Evolutionary conservation across 257 asterid genomes (phyloP).

Genomic region (Solanum ahanhuiri): DNA sequence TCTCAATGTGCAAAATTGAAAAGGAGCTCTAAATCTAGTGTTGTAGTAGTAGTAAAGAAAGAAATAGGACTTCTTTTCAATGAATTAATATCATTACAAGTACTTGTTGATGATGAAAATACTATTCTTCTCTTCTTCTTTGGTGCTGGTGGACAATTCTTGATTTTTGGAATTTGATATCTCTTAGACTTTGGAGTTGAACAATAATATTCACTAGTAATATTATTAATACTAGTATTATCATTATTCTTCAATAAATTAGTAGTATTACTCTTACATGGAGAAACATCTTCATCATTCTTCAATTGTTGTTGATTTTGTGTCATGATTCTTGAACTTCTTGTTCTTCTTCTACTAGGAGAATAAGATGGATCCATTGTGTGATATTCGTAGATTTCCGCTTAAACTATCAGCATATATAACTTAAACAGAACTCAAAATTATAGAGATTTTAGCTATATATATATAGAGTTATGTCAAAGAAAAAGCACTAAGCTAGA

Average conservation of each 20-base stretch:
- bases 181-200: conserved; percentile 60
- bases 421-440: neutral
- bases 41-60: conserved; percentile 17
- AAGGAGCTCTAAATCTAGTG: conserved; percentile 70
- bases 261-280: conserved; percentile 4
- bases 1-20: conserved; percentile 53
- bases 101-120: neutral
- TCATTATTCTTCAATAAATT: neutral
- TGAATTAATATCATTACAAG: conserved; percentile 2
- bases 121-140: conserved; percentile 37
- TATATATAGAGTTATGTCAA: neutral
- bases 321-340: conserved; percentile 1
- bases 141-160: conserved; percentile 82
- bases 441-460: neutral
- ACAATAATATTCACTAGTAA: conserved; percentile 9
- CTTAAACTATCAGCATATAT: neutral
- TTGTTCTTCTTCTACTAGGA: conserved; percentile 25
- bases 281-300: conserved; percentile 9
- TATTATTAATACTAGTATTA: neutral
- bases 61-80: conserved; percentile 22
- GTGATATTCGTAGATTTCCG: neutral
- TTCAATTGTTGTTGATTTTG: neutral
- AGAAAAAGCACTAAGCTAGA: neutral
- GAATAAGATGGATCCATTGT: neutral
- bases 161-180: conserved; percentile 51